phyloP scores from a whole-genome alignment of 768 basidiomycete genomes.

The Rhodotorula toruloides region DNA sequence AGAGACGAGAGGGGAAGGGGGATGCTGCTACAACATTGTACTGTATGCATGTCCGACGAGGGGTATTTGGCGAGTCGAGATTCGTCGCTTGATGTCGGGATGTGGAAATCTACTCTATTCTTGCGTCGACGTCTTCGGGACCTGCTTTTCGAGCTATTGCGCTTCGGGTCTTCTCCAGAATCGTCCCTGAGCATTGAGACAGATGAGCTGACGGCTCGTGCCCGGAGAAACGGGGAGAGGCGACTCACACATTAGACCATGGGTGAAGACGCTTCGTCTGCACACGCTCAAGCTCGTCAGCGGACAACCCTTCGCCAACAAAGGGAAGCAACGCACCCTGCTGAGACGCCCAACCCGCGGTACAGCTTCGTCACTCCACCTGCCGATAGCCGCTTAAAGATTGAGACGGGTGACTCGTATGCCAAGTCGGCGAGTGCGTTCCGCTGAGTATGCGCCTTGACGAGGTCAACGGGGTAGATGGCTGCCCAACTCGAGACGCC shows the following conservation, averaged over 20 bases:
- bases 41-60: no score
- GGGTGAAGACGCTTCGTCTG: slow-evolving; percentile 3
- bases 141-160: not conserved
- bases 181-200: slow-evolving; percentile 5
- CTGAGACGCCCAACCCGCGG: slow-evolving; percentile 88
- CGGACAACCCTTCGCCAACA: no score
- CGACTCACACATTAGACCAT: slow-evolving; percentile 8
- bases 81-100: no score
- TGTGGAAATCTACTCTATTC: slow-evolving; percentile 19
- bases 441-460: slow-evolving; percentile 41
- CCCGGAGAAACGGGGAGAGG: not conserved
- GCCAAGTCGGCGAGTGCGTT: slow-evolving; percentile 37
- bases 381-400: slow-evolving; percentile 52
- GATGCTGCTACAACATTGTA: no score
- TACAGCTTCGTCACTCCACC: slow-evolving; percentile 79
- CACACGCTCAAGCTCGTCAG: no score
- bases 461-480: slow-evolving; percentile 37
- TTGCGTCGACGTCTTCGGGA: not conserved
- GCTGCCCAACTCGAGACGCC: slow-evolving; percentile 38
- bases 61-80: no score
- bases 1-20: not conserved
- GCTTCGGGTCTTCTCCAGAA: slow-evolving; percentile 23
- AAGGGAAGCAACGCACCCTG: slow-evolving; percentile 84
- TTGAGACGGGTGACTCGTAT: slow-evolving; percentile 25
- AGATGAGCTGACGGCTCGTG: not conserved